A percentile compares a stretch with the other conserved stretches of the same genome.
phyloP scores from a whole-genome alignment of 768 basidiomycete genomes.

The Rhodotorula babjevae region DNA sequence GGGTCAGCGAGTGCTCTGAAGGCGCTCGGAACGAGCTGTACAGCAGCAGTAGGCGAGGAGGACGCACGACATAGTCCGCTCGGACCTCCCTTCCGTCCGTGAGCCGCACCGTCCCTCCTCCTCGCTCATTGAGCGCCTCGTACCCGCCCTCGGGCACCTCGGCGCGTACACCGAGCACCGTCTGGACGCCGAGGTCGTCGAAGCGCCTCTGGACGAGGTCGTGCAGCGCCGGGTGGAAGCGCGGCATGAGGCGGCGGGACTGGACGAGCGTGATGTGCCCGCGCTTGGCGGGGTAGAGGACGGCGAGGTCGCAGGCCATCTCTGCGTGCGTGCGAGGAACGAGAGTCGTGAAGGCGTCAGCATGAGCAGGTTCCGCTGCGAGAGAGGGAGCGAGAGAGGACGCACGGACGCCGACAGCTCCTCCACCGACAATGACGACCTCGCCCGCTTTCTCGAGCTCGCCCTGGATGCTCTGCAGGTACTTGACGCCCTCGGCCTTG shows the following conservation, averaged over 20 bases:
- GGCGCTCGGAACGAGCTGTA: too few relatives aligned
- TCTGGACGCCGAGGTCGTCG: conserved; percentile 52
- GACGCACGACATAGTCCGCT: conserved; percentile 56
- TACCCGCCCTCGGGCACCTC: conserved; percentile 45
- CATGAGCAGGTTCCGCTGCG: too few relatives aligned
- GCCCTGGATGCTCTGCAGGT: conserved; percentile 56
- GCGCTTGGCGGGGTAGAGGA: conserved; percentile 51
- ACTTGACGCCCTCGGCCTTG: conserved; percentile 50
- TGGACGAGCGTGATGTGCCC: conserved; percentile 61
- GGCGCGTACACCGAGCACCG: conserved; percentile 54
- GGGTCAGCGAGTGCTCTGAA: too few relatives aligned
- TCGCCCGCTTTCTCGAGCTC: conserved; percentile 53
- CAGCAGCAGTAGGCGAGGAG: too few relatives aligned
- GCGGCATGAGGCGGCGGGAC: conserved; percentile 58
- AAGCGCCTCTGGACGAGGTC: conserved; percentile 51
- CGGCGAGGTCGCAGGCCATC: conserved; percentile 62
- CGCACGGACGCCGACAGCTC: conserved; percentile 68
- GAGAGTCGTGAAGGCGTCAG: too few relatives aligned
- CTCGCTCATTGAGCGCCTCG: conserved; percentile 31
- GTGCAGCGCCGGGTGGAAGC: conserved; percentile 57
- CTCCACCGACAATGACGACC: conserved; percentile 66
- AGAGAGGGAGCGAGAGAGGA: conserved; percentile 12
- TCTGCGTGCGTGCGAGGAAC: conserved; percentile 47
- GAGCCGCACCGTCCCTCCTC: conserved; percentile 51
- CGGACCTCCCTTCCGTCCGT: conserved; percentile 54